Evolutionary conservation across 1,284 basidiomycete species (phyloP).

Genomic region (Heterobasidion parviporum): DNA sequence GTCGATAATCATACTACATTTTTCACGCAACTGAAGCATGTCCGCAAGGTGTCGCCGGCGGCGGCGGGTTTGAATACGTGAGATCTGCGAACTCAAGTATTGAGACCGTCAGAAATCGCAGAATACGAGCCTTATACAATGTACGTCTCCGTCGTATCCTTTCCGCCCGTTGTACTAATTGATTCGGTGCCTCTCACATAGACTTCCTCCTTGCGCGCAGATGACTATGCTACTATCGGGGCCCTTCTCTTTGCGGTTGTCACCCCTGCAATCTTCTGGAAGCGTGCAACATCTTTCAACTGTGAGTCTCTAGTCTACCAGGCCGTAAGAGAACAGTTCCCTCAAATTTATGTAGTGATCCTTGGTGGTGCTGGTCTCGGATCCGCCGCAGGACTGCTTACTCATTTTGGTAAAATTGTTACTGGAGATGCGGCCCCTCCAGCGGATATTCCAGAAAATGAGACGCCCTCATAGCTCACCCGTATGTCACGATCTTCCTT

Average conservation of each 20-base stretch:
- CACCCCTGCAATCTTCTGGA: constrained; percentile 63
- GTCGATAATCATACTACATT: constrained; percentile 6
- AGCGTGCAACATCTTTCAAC: constrained; percentile 44
- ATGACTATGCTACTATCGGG: constrained; percentile 68
- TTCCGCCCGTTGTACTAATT: neutral
- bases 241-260: constrained; percentile 51
- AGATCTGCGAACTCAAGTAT: constrained; percentile 32
- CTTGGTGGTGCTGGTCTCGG: constrained; percentile 63
- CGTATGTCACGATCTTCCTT: neutral
- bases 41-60: constrained; percentile 27
- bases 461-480: neutral
- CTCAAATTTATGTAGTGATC: constrained; percentile 34
- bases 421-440: constrained; percentile 41
- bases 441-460: constrained; percentile 10
- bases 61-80: constrained; percentile 37
- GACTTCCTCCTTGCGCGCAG: constrained; percentile 47
- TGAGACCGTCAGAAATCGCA: constrained; percentile 29
- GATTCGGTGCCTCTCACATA: constrained; percentile 17
- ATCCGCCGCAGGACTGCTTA: constrained; percentile 47
- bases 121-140: constrained; percentile 42
- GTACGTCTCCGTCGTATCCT: constrained; percentile 25
- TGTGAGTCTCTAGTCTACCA: constrained; percentile 27
- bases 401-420: constrained; percentile 42
- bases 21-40: constrained; percentile 6
- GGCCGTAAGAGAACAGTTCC: neutral